Conservation (phyloP, 208 protist genomes). For the Trypanosoma brucei region DNA sequence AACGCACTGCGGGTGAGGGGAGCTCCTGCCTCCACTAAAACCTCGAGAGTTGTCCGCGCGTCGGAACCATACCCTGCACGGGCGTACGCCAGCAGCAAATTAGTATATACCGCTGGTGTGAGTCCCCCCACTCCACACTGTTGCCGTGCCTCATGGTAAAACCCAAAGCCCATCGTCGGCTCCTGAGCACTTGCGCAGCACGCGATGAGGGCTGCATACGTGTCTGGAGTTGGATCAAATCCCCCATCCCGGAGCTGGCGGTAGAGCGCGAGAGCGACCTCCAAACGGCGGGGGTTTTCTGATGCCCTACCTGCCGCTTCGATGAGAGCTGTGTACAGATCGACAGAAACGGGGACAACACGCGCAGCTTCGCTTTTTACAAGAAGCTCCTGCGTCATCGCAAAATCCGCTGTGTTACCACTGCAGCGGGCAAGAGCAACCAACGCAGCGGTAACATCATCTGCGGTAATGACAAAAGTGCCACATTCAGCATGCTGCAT, state of each 20-base stretch:
- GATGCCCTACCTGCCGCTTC: constrained; percentile 52
- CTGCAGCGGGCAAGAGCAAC: constrained; percentile 46
- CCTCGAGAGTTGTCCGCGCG: constrained; percentile 60
- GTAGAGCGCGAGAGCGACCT: constrained; percentile 74
- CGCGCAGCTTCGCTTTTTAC: constrained; percentile 40
- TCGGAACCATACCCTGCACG: constrained; percentile 62
- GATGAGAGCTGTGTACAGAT: constrained; percentile 74
- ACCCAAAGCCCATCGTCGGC: constrained; percentile 74
- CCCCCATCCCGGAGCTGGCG: constrained; percentile 62
- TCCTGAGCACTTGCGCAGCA: constrained; percentile 61
- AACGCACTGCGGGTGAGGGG: constrained; percentile 65
- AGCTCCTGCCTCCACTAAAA: constrained; percentile 76
- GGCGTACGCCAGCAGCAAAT: constrained; percentile 67
- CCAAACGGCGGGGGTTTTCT: constrained; percentile 53
- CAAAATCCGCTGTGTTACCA: constrained; percentile 50
- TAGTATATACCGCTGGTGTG: constrained; percentile 63
- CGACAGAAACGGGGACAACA: constrained; percentile 62
- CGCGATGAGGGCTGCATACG: constrained; percentile 76
- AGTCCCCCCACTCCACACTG: constrained; percentile 38
- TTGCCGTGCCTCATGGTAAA: constrained; percentile 69
- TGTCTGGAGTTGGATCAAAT: constrained; percentile 42
- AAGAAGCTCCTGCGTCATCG: constrained; percentile 52
- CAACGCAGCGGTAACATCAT: constrained; percentile 39
- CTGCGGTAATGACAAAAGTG: constrained; percentile 26
- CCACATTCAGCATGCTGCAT: constrained; percentile 43